Evolutionary conservation across 805 yeast genomes (phyloP), one percentile per base, ranked within the genome.

Genomic region (Metschnikowia arizonensis): DNA sequence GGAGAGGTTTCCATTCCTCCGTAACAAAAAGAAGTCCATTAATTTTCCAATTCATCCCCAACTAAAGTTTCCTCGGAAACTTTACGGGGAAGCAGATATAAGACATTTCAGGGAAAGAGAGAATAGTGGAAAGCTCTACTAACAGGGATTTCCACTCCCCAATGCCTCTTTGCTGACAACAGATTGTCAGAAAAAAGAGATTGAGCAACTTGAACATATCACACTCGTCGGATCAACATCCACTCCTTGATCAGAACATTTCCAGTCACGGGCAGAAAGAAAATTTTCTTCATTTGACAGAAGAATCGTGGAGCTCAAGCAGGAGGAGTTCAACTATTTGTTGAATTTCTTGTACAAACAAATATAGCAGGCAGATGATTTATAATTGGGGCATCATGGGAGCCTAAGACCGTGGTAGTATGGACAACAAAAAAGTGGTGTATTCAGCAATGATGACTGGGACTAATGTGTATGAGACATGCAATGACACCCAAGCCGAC

Each of bases 401-500:
- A 79, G 58, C 81, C 82, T 43, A 75, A 77, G 40, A 77, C 88
- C 1, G 83, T 85, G 42, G 87, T 82, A 15, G 63, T 83, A 23
- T 85, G 91, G 93, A 85, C 58, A 85, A 85, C 71, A 79, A 93
- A 61, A 71, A 83, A 58, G 76, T 81, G 8, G 65, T 77, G 21
- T 93, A 85, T 62, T 70, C 85, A 11, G 88, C 89, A 12, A 72
- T 81, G 14, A 75, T 45, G 91, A 85, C 57, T 85, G 87, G 83
- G 72, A 77, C 37, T 47, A 56, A 18, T 82, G 84, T 14, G 77
- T 74, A 32, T 72, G 79, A 77, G 93, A 63, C 91, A 85, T 54
- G 86, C 85, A 8, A 77, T 85, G 47, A 83, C 89, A 14, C 82
- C 85, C 3, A 78, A 55, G 90, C 83, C 15, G 91, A 85, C 62